These are phyloP conservation scores for Flagelloscypha sp. DNA, from an alignment of 768 basidiomycete genomes.

Conservation along the genomic window DNA sequence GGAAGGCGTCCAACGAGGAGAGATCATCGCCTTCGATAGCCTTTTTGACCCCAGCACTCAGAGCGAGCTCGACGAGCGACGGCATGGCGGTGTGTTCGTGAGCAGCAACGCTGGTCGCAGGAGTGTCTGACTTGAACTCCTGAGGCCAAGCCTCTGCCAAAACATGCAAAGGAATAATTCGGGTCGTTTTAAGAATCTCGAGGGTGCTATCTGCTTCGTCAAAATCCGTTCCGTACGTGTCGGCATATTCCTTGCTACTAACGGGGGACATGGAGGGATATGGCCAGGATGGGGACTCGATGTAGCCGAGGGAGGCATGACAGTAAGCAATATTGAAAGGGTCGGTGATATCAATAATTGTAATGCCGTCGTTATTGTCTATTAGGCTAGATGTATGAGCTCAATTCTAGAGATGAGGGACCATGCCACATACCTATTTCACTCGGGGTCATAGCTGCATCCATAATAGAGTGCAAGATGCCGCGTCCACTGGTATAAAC, in stretches of 20 bases:
- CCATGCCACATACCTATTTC: constrained; percentile 17
- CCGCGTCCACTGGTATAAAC: constrained; percentile 12
- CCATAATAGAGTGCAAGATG: constrained; percentile 13
- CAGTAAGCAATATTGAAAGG: constrained; percentile 20
- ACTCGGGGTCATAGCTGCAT: constrained; percentile 17
- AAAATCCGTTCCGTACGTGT: constrained; percentile 11
- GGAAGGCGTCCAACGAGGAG: too few species aligned
- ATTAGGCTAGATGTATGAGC: background rate
- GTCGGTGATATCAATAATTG: constrained; percentile 26
- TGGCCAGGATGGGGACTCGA: constrained; percentile 1
- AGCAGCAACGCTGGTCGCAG: too few species aligned
- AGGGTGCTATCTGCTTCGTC: background rate
- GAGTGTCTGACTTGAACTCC: constrained; percentile 12
- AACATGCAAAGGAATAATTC: constrained; percentile 13
- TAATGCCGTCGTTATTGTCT: constrained; percentile 29
- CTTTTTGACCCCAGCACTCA: too few species aligned
- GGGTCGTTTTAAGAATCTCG: constrained; percentile 10
- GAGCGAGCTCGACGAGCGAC: too few species aligned
- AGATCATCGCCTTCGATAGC: too few species aligned
- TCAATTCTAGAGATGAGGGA: background rate
- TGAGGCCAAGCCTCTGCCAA: constrained; percentile 19
- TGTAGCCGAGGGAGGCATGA: constrained; percentile 11
- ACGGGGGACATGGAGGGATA: constrained; percentile 7
- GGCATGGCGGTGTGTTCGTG: too few species aligned
- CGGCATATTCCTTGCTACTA: constrained; percentile 13